Evolutionary conservation across 345 rosid species (phyloP).

Genomic region (Excoecaria cochinchinensis): DNA sequence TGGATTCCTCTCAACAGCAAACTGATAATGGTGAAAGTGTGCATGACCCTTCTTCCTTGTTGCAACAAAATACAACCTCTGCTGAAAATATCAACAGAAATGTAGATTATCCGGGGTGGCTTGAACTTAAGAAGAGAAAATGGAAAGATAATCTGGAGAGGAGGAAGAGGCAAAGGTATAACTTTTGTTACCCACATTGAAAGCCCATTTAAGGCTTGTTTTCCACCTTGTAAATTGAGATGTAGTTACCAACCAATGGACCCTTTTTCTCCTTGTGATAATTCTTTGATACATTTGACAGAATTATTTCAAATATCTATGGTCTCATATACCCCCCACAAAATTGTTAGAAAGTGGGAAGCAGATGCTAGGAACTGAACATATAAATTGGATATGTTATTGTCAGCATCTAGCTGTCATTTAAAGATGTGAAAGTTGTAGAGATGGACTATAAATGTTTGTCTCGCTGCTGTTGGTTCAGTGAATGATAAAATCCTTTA

Average conservation of each 20-base stretch:
- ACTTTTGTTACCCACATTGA: constrained; percentile 1
- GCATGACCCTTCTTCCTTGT: constrained; percentile 32
- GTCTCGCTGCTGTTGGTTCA: not conserved
- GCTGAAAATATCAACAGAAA: constrained; percentile 59
- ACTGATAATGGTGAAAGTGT: constrained; percentile 17
- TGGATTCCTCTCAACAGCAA: constrained; percentile 29
- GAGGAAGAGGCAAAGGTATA: constrained; percentile 80
- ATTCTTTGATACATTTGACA: not conserved
- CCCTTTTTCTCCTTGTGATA: too few species aligned
- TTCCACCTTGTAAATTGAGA: constrained; percentile 5
- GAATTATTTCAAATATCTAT: not conserved
- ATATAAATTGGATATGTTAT: not conserved
- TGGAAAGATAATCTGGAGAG: constrained; percentile 64
- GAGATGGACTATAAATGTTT: not conserved
- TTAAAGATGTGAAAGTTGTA: not conserved
- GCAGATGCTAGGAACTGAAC: not conserved
- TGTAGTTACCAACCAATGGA: not conserved
- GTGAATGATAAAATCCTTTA: not conserved
- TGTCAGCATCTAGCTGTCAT: not conserved
- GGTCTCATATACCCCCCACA: not conserved
- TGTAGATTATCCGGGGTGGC: constrained; percentile 92
- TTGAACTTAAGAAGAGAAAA: constrained; percentile 81
- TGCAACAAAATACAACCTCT: constrained; percentile 30
- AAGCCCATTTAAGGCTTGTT: too few species aligned
- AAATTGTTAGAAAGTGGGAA: not conserved